Percentiles rank a stretch among this genome's conserved stretches.
Conservation (phyloP, 2,329 filamentous ascomycete species). For the Stemphylium lycopersici region DNA sequence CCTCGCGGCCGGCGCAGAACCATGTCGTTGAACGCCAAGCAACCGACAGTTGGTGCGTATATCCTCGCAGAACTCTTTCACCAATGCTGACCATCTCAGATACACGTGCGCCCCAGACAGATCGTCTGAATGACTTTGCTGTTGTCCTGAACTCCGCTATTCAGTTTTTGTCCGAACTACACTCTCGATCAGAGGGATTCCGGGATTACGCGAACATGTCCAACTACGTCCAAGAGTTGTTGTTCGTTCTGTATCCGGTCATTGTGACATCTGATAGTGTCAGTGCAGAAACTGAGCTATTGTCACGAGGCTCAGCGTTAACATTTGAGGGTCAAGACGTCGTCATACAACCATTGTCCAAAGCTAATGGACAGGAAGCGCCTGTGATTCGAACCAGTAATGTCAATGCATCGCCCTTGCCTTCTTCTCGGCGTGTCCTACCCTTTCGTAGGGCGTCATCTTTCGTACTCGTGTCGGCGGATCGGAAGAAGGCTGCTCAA, state of each 20-base stretch:
- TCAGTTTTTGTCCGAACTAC: conserved; percentile 78
- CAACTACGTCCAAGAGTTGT: conserved; percentile 79
- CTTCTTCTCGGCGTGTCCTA: conserved; percentile 57
- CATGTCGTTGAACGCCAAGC: conserved; percentile 69
- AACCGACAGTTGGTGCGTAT: conserved; percentile 48
- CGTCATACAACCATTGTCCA: conserved; percentile 76
- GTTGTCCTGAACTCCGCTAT: conserved; percentile 76
- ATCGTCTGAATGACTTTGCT: conserved; percentile 61
- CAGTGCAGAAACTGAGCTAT: conserved; percentile 83
- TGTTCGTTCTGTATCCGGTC: conserved; percentile 83
- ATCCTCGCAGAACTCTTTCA: rapidly evolving
- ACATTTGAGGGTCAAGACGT: conserved; percentile 88
- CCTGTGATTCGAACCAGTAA: conserved; percentile 78
- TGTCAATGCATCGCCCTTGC: conserved; percentile 50
- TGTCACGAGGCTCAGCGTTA: conserved; percentile 78
- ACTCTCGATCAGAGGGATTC: conserved; percentile 77
- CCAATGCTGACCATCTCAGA: conserved; percentile 33
- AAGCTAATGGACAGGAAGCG: conserved; percentile 60
- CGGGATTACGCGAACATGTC: conserved; percentile 81
- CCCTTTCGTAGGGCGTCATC: conserved; percentile 82
- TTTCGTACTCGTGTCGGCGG: conserved; percentile 83
- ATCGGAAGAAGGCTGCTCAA: conserved; percentile 63
- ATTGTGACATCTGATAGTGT: conserved; percentile 86
- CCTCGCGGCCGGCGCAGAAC: conserved; percentile 62
- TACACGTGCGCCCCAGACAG: conserved; percentile 39